Evolutionary conservation across 345 rosid species (phyloP).

Genomic region (rapeseed (Brassica napus)): Da-Ae NC_063434.1:2290501-2291000

Average conservation of each 20-base stretch:
- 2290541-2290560: conserved; percentile 82
- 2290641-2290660: conserved; percentile 78
- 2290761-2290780: conserved; percentile 7
- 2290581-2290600: conserved; percentile 44
- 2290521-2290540: not conserved
- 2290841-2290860: conserved; percentile 79
- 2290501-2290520: not conserved
- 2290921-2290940: not conserved
- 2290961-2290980: conserved; percentile 68
- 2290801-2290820: conserved; percentile 76
- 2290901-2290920: not conserved
- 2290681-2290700: not conserved
- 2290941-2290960: not conserved
- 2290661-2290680: conserved; percentile 14
- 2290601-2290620: conserved; percentile 75
- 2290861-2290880: conserved; percentile 59
- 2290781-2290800: conserved; percentile 90
- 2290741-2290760: not conserved
- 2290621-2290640: conserved; percentile 86
- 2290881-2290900: not conserved
- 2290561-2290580: conserved; percentile 93
- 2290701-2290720: conserved; percentile 1
- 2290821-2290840: conserved; percentile 68
- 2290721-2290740: no score
- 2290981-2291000: conserved; percentile 90